phyloP scores from a whole-genome alignment of 257 asterid species.

The Salvia splendens region DNA sequence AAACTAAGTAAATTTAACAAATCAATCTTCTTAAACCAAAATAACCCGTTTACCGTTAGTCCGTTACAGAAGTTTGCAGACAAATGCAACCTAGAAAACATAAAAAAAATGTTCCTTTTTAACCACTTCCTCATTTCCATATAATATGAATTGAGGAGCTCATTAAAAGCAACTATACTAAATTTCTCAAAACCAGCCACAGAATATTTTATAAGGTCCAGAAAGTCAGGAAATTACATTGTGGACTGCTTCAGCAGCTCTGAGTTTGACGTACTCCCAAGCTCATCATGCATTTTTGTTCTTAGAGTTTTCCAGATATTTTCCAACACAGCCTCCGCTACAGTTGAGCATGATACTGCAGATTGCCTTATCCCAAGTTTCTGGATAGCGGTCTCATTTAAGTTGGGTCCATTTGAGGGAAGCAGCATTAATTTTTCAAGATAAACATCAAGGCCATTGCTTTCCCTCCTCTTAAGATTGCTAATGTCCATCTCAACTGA shows the following conservation, averaged over 20 bases:
- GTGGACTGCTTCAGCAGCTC: slow-evolving; percentile 33
- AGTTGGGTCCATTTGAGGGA: slow-evolving; percentile 29
- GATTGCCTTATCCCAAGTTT: slow-evolving; percentile 54
- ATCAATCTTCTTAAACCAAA: slow-evolving; percentile 21
- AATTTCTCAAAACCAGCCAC: not conserved
- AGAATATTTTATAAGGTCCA: not conserved
- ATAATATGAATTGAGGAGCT: not conserved
- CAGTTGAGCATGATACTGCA: slow-evolving; percentile 46
- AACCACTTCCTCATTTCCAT: not conserved
- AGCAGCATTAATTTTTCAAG: slow-evolving; percentile 41
- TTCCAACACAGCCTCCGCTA: slow-evolving; percentile 51
- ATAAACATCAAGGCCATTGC: slow-evolving; percentile 40
- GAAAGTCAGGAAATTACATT: slow-evolving; percentile 43
- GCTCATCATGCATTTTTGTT: slow-evolving; percentile 37
- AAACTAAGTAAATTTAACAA: not conserved
- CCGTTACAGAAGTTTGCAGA: slow-evolving; percentile 1
- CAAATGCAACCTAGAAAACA: not conserved
- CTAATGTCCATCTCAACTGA: slow-evolving; percentile 60
- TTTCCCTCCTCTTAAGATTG: slow-evolving; percentile 36
- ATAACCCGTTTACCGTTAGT: not conserved
- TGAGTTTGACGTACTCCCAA: slow-evolving; percentile 29
- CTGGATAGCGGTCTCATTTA: slow-evolving; percentile 36
- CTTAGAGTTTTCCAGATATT: slow-evolving; percentile 43
- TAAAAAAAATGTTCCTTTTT: not conserved
- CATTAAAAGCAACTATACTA: not conserved